Evolutionary conservation across 2,329 filamentous ascomycete genomes (phyloP), one percentile per base, ranked within the genome.

Genomic region (Trichoderma koningii): DNA sequence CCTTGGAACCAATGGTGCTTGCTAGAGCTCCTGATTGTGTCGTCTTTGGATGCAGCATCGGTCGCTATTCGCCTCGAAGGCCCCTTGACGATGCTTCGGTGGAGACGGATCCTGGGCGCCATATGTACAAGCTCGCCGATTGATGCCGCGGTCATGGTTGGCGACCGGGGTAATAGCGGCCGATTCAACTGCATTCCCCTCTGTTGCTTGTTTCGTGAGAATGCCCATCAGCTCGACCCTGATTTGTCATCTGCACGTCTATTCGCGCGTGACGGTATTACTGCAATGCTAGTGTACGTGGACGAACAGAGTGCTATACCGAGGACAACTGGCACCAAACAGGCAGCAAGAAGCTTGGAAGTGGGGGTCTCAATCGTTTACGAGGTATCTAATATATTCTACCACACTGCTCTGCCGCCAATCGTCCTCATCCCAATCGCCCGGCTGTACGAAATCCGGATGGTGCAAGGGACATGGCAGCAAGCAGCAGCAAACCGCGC

Each of bases 11-110:
- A 44, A 48, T 14, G 12, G n/a, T 30, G 42, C 19, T 15, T 23
- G 12, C 19, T 53, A 38, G n/a, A 19, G 7, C 2, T 42, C 7
- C 17, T 21, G 9, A 19, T 21, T 19, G 17, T 21, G 5, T 21
- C 19, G 19, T 21, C 9, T 30, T n/a, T 23, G 34, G 7, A 44
- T 44, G 34, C 34, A 42, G 34, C 23, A 47, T 41, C 6, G n/a
- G 45, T 50, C 56, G 26, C 30, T n/a, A n/a, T n/a, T 47, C 47
- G 47, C 57, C 45, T 61, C 45, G 41, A 30, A 21, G 30, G 42
- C 57, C 57, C 51, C 28, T 51, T 34, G 51, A 42, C 51, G 57
- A 52, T n/a, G 38, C 34, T 41, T 51, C 34, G 21, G 34, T 60
- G 45, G 45, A 34, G 17, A 57, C 42, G 45, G 28, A 30, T 30